phyloP scores from a whole-genome alignment of 371 early-diverging fungal genomes.

The Chytridiales sp. region DNA sequence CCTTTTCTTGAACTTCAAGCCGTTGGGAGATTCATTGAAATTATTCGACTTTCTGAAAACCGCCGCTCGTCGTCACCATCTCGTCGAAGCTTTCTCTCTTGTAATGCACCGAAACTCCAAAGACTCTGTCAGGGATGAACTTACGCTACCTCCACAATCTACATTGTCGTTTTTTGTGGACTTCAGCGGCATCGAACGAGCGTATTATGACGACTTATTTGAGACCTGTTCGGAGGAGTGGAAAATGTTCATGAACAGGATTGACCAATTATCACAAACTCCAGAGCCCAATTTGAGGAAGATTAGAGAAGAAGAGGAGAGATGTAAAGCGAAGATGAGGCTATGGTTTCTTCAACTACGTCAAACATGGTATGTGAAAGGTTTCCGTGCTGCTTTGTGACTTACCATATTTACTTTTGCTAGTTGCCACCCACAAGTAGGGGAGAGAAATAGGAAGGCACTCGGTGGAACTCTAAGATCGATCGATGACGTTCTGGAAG shows the following conservation, averaged over 20 bases:
- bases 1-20: slow-evolving; percentile 47
- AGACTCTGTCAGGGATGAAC: slow-evolving; percentile 47
- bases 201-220: slow-evolving; percentile 62
- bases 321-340: slow-evolving; percentile 13
- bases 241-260: too few species aligned
- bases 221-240: slow-evolving; percentile 41
- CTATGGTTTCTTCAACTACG: slow-evolving; percentile 39
- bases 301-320: slow-evolving; percentile 28
- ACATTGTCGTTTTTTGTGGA: slow-evolving; percentile 49
- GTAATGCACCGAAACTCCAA: slow-evolving; percentile 65
- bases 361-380: slow-evolving; percentile 39
- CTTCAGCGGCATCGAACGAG: slow-evolving; percentile 59
- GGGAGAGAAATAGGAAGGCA: slow-evolving; percentile 40
- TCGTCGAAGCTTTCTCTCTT: slow-evolving; percentile 33
- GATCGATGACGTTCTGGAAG: slow-evolving; percentile 49
- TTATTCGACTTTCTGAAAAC: too few species aligned
- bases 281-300: slow-evolving; percentile 3
- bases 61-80: too few species aligned
- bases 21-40: slow-evolving; percentile 22
- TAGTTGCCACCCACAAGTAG: slow-evolving; percentile 61
- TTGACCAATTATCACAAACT: too few species aligned
- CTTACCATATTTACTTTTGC: too few species aligned
- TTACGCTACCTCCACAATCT: slow-evolving; percentile 59
- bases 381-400: slow-evolving; percentile 4
- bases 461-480: slow-evolving; percentile 40